Conservation (phyloP, 345 rosid genomes). For the Bruguiera parviflora region DNA sequence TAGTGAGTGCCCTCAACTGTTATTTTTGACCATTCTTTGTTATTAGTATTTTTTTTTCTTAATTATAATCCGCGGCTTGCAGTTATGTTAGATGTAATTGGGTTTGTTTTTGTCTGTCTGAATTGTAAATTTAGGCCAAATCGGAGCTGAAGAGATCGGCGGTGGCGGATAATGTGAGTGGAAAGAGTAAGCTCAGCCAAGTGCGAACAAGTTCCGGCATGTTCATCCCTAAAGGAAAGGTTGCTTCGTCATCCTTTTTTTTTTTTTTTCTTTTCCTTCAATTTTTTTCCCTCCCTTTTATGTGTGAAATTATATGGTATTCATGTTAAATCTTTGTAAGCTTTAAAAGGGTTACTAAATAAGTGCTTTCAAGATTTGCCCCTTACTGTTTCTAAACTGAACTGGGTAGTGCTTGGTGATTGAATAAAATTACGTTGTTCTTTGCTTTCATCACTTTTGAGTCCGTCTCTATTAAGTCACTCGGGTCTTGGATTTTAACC, state of each 20-base stretch:
- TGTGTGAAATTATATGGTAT: neutral
- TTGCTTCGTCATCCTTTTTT: conserved; percentile 22
- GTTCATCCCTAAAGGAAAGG: conserved; percentile 88
- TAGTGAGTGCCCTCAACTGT: conserved; percentile 42
- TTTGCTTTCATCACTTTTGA: neutral
- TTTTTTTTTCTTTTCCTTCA: neutral
- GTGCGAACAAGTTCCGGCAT: conserved; percentile 96
- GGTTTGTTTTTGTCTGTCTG: conserved; percentile 6
- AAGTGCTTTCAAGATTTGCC: neutral
- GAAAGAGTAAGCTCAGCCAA: conserved; percentile 76
- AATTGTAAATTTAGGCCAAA: conserved; percentile 51
- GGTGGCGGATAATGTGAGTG: conserved; percentile 82
- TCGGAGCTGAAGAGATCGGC: conserved; percentile 84
- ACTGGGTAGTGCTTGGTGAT: neutral
- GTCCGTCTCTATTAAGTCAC: neutral
- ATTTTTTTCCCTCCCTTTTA: neutral
- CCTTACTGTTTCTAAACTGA: neutral
- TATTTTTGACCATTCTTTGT: neutral
- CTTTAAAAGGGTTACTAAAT: too few relatives aligned
- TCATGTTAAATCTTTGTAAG: too few relatives aligned
- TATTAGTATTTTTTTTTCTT: too few relatives aligned
- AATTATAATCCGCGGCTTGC: neutral
- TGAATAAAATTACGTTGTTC: neutral
- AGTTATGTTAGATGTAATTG: neutral
- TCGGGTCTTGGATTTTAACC: neutral